Evolutionary conservation across 2,329 filamentous ascomycete species (phyloP).

Genomic region (Ophiostoma sp.): DNA sequence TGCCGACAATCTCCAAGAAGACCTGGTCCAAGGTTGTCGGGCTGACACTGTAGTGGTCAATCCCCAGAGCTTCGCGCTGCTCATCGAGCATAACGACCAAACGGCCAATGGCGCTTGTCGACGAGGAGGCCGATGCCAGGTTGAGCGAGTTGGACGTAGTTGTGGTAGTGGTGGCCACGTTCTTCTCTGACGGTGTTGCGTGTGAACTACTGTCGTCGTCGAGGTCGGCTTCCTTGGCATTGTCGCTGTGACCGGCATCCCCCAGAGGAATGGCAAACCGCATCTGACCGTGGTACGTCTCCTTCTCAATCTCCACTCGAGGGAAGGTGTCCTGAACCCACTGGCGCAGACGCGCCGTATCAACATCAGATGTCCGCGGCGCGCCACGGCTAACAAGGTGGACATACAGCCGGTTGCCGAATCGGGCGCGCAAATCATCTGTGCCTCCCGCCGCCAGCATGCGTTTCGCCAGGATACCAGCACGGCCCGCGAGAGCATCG

Average conservation of each 20-base stretch:
- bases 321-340: slow-evolving; percentile 67
- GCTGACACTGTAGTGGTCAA: slow-evolving; percentile 84
- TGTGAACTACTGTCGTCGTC: background rate
- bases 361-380: slow-evolving; percentile 67
- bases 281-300: slow-evolving; percentile 81
- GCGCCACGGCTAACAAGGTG: slow-evolving; percentile 76
- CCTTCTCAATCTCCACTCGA: slow-evolving; percentile 67
- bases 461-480: slow-evolving; percentile 79
- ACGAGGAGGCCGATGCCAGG: background rate
- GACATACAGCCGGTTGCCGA: slow-evolving; percentile 77
- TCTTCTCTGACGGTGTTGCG: background rate
- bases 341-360: slow-evolving; percentile 64
- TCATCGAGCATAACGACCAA: slow-evolving; percentile 74
- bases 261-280: slow-evolving; percentile 72
- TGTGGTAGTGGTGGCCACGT: background rate
- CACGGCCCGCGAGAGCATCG: slow-evolving; percentile 78
- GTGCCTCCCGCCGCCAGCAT: slow-evolving; percentile 85
- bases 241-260: slow-evolving; percentile 30
- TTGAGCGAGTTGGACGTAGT: background rate
- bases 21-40: slow-evolving; percentile 90
- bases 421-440: slow-evolving; percentile 68
- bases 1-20: slow-evolving; percentile 79
- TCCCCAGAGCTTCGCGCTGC: slow-evolving; percentile 64
- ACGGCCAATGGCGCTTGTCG: slow-evolving; percentile 59
- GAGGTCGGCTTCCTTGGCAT: background rate